phyloP scores from a whole-genome alignment of 176 grass and related monocot genomes.

The Secale cereale region DNA sequence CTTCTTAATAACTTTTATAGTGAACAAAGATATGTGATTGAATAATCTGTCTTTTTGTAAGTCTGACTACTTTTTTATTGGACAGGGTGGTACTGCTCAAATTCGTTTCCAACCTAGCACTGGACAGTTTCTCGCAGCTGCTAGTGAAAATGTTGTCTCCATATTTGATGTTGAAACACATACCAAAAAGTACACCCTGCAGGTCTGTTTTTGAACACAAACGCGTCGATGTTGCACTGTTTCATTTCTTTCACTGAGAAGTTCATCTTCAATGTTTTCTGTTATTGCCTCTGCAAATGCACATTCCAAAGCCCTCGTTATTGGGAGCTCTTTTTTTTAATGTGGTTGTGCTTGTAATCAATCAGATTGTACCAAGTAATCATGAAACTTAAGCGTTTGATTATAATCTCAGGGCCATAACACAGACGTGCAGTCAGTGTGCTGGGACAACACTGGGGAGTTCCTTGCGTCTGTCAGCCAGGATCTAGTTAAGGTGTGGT shows the following conservation, averaged over 20 bases:
- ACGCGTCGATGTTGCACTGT: not conserved
- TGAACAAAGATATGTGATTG: not conserved
- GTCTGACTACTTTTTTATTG: slow-evolving; percentile 19
- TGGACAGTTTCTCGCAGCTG: slow-evolving; percentile 82
- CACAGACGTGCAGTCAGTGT: slow-evolving; percentile 83
- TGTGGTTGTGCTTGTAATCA: not conserved
- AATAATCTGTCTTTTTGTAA: not conserved
- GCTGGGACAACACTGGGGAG: slow-evolving; percentile 92
- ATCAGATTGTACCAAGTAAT: not conserved
- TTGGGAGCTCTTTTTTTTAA: not conserved
- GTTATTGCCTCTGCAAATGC: not conserved
- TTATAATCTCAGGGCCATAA: slow-evolving; percentile 65
- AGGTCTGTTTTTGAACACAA: slow-evolving; percentile 45
- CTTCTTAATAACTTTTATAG: not conserved
- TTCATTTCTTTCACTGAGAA: not conserved
- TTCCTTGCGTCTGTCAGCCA: slow-evolving; percentile 87
- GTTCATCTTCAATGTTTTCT: not conserved
- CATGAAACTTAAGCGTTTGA: slow-evolving; percentile 9
- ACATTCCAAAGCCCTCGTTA: not conserved
- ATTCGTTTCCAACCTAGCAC: slow-evolving; percentile 87
- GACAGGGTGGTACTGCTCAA: slow-evolving; percentile 82
- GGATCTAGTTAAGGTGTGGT: slow-evolving; percentile 97
- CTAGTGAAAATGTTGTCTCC: slow-evolving; percentile 62
- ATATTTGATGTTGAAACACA: slow-evolving; percentile 85
- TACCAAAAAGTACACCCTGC: slow-evolving; percentile 60